A percentile compares a stretch with the other conserved stretches of the same genome.
phyloP scores from a whole-genome alignment of 192 early-diverging fungal genomes.

The Spinellus fusiger region DNA sequence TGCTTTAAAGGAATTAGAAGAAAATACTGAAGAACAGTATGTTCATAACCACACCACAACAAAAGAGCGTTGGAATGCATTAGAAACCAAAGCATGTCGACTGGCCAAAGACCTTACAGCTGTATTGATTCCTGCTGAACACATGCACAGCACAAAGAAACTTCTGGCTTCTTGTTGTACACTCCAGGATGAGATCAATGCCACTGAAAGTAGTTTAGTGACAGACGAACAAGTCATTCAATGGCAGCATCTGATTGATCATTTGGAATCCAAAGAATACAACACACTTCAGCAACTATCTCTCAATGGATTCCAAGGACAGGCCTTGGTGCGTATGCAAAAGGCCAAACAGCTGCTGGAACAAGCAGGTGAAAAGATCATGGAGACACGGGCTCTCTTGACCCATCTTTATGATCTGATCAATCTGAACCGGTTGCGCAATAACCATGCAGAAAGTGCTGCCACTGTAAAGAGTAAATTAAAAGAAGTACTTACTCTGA shows the following conservation, averaged over 20 bases:
- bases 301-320: neutral
- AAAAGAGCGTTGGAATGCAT: slow-evolving; percentile 1
- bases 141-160: slow-evolving; percentile 1
- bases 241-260: slow-evolving; percentile 21
- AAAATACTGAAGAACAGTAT: neutral
- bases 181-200: slow-evolving; percentile 1
- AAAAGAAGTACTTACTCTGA: neutral
- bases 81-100: slow-evolving; percentile 1
- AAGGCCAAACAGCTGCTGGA: neutral
- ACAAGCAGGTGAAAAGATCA: slow-evolving; percentile 6
- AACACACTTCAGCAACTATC: slow-evolving; percentile 1
- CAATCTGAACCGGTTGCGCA: slow-evolving; percentile 7
- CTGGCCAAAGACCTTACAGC: neutral
- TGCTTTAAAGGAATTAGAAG: slow-evolving; percentile 1
- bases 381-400: neutral
- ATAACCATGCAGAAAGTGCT: slow-evolving; percentile 11
- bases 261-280: slow-evolving; percentile 13
- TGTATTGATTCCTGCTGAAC: slow-evolving; percentile 10
- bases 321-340: neutral
- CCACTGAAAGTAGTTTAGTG: neutral
- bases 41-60: neutral
- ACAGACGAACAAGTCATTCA: slow-evolving; percentile 13
- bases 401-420: slow-evolving; percentile 10
- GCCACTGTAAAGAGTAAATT: neutral
- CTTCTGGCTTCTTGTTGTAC: slow-evolving; percentile 1